Evolutionary conservation across 2,329 filamentous ascomycete species (phyloP).

Genomic region (Aureobasidium sp.): DNA sequence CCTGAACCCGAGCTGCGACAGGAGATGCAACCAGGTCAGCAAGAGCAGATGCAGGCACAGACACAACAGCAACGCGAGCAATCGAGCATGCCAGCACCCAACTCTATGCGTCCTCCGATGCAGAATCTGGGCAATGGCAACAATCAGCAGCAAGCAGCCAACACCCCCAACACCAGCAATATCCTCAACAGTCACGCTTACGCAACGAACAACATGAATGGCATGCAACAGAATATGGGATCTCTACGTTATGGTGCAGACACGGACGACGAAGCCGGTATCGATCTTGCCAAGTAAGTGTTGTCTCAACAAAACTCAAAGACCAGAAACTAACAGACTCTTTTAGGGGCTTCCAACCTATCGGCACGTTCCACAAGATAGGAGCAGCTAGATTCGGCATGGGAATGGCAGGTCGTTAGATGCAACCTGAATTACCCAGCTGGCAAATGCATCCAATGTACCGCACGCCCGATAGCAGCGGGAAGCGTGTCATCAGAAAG

Average conservation of each 20-base stretch:
- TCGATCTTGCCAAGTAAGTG: slow-evolving; percentile 56
- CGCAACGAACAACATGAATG: slow-evolving; percentile 21
- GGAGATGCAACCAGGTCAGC: not conserved
- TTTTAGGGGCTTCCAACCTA: slow-evolving; percentile 54
- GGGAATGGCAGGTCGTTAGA: slow-evolving; percentile 24
- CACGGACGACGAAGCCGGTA: slow-evolving; percentile 49
- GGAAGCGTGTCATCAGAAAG: not conserved
- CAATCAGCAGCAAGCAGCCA: slow-evolving; percentile 21
- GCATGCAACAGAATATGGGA: slow-evolving; percentile 21
- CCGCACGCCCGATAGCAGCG: not conserved
- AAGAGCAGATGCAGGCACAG: slow-evolving; percentile 3
- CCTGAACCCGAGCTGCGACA: slow-evolving; percentile 27
- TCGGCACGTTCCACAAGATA: slow-evolving; percentile 50
- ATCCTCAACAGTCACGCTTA: slow-evolving; percentile 31
- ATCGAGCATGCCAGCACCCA: slow-evolving; percentile 12
- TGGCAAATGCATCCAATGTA: slow-evolving; percentile 12
- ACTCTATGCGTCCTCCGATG: slow-evolving; percentile 19
- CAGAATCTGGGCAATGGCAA: slow-evolving; percentile 2
- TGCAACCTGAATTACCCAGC: not conserved
- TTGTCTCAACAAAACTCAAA: not conserved
- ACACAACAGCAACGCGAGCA: slow-evolving; percentile 21
- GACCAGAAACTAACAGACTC: slow-evolving; percentile 12
- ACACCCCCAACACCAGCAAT: slow-evolving; percentile 39
- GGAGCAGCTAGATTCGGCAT: slow-evolving; percentile 25
- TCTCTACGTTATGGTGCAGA: slow-evolving; percentile 38